Evolutionary conservation across 2,329 filamentous ascomycete genomes (phyloP), one percentile per base, ranked within the genome.

Genomic region (Lachnellula hyalina): DNA sequence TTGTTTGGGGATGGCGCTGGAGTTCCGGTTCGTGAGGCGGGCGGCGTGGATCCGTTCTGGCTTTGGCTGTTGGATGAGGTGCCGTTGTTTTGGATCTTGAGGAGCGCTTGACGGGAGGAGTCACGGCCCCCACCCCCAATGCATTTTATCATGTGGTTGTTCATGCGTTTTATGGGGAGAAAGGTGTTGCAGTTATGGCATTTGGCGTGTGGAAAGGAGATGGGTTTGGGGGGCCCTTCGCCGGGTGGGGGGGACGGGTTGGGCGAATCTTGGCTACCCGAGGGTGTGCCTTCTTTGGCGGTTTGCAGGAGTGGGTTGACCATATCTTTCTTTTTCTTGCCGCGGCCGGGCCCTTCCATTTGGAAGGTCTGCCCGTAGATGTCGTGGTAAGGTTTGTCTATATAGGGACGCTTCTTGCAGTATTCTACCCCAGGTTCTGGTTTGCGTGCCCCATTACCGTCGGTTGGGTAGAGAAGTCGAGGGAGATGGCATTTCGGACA

Each of bases 321-420:
- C 74, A 85, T 84, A 69, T 85, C 87, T 77, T 89, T 90, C 79
- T 87, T 90, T 76, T 88, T 89, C 75, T 88, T 89, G 74, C 88
- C 89, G 74, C 88, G 87, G 57, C 87, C 87, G 57, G 86, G 80
- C 14, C 84, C 84, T 21, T 86, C 85, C 17, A 84, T 84, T 14
- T 89, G 85, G 80, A 89, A 92, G 28, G 86, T 89, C 71, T 91
- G 89, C 49, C 87, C 88, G 71, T 91, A 91, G 61, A 92, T 89
- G 70, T 93, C 88, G 72, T 85, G 87, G 57, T 87, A 87, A 2
- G 83, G 77, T 68, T 88, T 85, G 62, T 89, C 83, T 57, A 90
- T 87, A 75, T 87, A 92, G 0, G 88, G 87, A 57, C 87, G 84
- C 61, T 85, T 84, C 71, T 89, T 89, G 78, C 89, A 93, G 76